These are phyloP conservation scores for Candida arabinofermentans DNA, from an alignment of 805 yeast genomes.

Conservation along the genomic window DNA sequence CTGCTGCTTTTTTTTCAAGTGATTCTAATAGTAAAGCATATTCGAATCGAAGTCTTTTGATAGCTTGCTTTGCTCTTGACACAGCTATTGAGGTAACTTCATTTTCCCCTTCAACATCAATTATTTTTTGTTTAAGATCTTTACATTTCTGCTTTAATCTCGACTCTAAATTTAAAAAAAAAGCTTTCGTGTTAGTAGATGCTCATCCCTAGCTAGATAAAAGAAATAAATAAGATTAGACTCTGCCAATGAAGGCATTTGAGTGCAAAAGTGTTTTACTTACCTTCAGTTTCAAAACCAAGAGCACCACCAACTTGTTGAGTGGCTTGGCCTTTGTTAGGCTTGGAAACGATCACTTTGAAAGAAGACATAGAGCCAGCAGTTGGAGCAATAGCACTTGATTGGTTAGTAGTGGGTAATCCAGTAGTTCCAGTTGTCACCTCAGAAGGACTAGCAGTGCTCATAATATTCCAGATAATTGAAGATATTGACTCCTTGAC, in stretches of 20 bases:
- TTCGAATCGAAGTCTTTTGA: constrained; percentile 77
- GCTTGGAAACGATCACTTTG: constrained; percentile 1
- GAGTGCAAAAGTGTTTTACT: too few relatives aligned
- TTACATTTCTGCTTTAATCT: constrained; percentile 62
- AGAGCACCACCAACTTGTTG: constrained; percentile 1
- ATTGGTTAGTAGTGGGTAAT: background rate
- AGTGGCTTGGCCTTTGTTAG: background rate
- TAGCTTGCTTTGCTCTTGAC: constrained; percentile 68
- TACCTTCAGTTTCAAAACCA: constrained; percentile 14
- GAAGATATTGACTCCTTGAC: too few relatives aligned
- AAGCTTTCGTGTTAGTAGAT: constrained; percentile 1
- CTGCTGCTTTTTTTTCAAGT: constrained; percentile 54
- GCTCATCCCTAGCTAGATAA: too few relatives aligned
- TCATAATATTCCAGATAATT: too few relatives aligned
- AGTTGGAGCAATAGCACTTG: background rate
- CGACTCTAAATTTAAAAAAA: constrained; percentile 21
- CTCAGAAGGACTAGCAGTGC: constrained; percentile 1
- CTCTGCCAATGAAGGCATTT: too few relatives aligned
- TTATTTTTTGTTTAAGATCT: constrained; percentile 64
- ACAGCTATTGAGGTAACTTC: constrained; percentile 73
- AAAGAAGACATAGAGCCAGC: constrained; percentile 1
- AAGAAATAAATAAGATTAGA: too few relatives aligned
- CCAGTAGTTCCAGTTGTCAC: background rate
- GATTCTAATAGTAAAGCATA: constrained; percentile 76
- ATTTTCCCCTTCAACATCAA: constrained; percentile 71